A percentile compares a stretch with the other conserved stretches of the same genome.
Evolutionary conservation across 2,329 filamentous ascomycete genomes (phyloP).

Genomic region (Lachnellula arida): DNA sequence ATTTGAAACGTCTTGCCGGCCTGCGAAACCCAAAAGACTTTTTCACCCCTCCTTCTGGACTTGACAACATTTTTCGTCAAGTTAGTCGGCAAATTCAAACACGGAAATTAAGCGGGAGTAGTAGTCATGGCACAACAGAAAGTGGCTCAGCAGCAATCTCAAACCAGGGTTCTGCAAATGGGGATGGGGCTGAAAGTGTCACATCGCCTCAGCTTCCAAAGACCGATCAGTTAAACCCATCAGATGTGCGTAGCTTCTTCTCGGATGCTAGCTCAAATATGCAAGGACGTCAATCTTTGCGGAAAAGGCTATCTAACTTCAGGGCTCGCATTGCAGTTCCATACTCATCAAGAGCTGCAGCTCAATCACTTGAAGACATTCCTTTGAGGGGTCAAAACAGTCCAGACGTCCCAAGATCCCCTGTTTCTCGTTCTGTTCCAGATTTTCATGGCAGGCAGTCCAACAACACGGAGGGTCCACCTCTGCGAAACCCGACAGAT

Average conservation of each 20-base stretch:
- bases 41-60: constrained; percentile 26
- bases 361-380: constrained; percentile 29
- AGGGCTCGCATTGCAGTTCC: constrained; percentile 24
- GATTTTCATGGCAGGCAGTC: constrained; percentile 18
- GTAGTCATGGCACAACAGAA: constrained; percentile 9
- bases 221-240: constrained; percentile 13
- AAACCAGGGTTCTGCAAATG: background rate
- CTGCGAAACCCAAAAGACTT: constrained; percentile 28
- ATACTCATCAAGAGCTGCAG: constrained; percentile 20
- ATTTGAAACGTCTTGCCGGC: constrained; percentile 17
- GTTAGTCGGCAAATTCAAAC: constrained; percentile 26
- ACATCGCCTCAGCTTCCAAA: constrained; percentile 9
- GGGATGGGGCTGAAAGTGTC: constrained; percentile 2
- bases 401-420: constrained; percentile 5
- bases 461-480: constrained; percentile 10
- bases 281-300: constrained; percentile 18
- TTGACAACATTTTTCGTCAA: constrained; percentile 30
- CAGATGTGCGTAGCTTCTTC: constrained; percentile 34
- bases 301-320: constrained; percentile 27
- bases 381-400: constrained; percentile 20
- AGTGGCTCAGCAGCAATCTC: constrained; percentile 1
- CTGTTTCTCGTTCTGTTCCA: constrained; percentile 16
- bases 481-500: constrained; percentile 12
- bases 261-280: constrained; percentile 35
- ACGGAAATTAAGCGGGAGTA: constrained; percentile 21